Percentiles rank a stretch among this genome's conserved stretches.
phyloP scores from a whole-genome alignment of 306 rosid genomes.

The Vigna angularis region DNA sequence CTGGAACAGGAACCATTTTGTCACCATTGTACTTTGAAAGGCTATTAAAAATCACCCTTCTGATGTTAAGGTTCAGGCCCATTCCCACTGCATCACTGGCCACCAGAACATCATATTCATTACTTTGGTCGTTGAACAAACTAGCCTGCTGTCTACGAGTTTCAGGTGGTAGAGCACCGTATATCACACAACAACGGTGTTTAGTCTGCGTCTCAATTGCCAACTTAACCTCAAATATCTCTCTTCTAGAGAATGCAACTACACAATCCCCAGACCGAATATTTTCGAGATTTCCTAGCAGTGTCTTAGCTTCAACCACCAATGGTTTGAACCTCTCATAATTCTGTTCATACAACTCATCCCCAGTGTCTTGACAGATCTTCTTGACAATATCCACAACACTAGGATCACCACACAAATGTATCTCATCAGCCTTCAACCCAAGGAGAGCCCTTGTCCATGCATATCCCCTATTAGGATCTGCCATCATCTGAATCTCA shows the following conservation, averaged over 20 bases:
- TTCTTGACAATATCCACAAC: conserved; percentile 74
- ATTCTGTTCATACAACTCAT: conserved; percentile 74
- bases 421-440: conserved; percentile 93
- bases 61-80: conserved; percentile 93
- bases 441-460: conserved; percentile 96
- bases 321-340: conserved; percentile 92
- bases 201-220: conserved; percentile 84
- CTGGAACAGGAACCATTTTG: conserved; percentile 80
- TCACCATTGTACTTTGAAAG: conserved; percentile 89
- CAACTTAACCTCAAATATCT: conserved; percentile 88
- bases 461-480: conserved; percentile 75
- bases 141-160: conserved; percentile 90
- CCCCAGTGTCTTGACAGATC: conserved; percentile 81
- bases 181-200: conserved; percentile 85
- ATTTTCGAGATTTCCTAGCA: conserved; percentile 76
- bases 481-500: conserved; percentile 94
- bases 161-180: conserved; percentile 93
- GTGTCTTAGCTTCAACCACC: conserved; percentile 92
- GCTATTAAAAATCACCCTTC: conserved; percentile 85
- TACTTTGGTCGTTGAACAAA: conserved; percentile 81
- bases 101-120: conserved; percentile 84
- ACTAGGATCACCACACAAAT: conserved; percentile 84
- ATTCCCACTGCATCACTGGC: conserved; percentile 98
- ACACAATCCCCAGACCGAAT: conserved; percentile 94
- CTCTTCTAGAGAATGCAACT: conserved; percentile 96